A percentile compares a stretch with the other conserved stretches of the same genome.
Conservation (phyloP, 768 basidiomycete genomes). For the Psilocybe cubensis region DNA sequence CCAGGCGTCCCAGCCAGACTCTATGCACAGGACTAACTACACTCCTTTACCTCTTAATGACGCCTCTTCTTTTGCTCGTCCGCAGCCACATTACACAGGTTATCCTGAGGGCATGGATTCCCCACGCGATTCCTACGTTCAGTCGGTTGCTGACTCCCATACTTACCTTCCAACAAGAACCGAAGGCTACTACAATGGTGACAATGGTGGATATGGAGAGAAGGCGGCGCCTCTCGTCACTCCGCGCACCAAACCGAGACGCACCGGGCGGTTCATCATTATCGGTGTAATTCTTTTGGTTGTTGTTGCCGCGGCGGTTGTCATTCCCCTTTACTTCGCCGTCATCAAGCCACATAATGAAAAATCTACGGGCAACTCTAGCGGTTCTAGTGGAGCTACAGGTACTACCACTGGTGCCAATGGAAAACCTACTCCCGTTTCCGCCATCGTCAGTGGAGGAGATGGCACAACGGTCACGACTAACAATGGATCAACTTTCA, state of each 20-base stretch:
- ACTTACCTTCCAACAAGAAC: background rate
- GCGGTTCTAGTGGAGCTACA: constrained; percentile 4
- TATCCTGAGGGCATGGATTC: constrained; percentile 17
- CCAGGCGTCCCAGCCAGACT: constrained; percentile 3
- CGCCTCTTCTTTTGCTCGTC: constrained; percentile 17
- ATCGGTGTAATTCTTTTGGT: constrained; percentile 19
- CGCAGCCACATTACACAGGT: constrained; percentile 15
- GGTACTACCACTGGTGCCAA: constrained; percentile 8
- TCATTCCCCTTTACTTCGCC: constrained; percentile 37
- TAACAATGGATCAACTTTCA: constrained; percentile 73
- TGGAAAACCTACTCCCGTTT: constrained; percentile 10
- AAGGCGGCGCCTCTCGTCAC: background rate
- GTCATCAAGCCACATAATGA: constrained; percentile 29
- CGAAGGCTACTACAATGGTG: background rate
- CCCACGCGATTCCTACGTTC: constrained; percentile 17
- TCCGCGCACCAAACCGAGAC: background rate
- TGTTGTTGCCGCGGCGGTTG: constrained; percentile 31
- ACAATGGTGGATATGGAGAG: background rate
- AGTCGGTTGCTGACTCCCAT: background rate
- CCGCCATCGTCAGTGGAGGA: constrained; percentile 50
- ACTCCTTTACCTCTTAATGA: constrained; percentile 24
- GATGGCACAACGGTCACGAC: constrained; percentile 69
- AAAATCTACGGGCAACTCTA: constrained; percentile 4
- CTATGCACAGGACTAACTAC: constrained; percentile 17
- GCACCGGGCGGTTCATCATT: constrained; percentile 5